These are phyloP conservation scores for Annulohypoxylon nitens DNA, from an alignment of 495 filamentous ascomycete genomes.

Conservation along the genomic window DNA sequence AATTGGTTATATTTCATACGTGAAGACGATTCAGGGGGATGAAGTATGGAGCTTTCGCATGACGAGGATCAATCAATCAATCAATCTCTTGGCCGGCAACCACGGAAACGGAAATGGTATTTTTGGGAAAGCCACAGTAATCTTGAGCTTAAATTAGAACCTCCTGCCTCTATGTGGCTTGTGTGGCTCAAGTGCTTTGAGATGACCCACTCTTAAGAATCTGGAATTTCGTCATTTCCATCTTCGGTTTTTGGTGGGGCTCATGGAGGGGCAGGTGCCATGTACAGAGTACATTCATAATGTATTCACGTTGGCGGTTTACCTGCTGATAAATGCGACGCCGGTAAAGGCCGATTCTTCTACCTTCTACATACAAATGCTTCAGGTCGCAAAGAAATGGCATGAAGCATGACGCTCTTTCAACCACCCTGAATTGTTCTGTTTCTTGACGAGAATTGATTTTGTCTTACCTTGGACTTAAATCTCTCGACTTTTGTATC, in stretches of 20 bases:
- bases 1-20: constrained; percentile 10
- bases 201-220: not conserved
- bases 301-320: constrained; percentile 5
- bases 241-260: constrained; percentile 26
- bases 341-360: constrained; percentile 37
- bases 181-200: not conserved
- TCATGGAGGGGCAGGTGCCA: constrained; percentile 26
- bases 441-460: not conserved
- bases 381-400: constrained; percentile 2
- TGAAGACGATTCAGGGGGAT: constrained; percentile 36
- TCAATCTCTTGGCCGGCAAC: constrained; percentile 35
- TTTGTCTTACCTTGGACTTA: not conserved
- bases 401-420: constrained; percentile 36
- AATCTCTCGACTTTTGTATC: not conserved
- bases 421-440: constrained; percentile 30
- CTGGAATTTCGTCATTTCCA: constrained; percentile 37
- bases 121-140: not conserved
- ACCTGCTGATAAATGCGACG: constrained; percentile 52
- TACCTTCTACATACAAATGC: not conserved
- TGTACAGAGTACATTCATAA: constrained; percentile 20
- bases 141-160: not conserved
- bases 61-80: constrained; percentile 23
- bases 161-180: not conserved
- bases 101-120: constrained; percentile 8
- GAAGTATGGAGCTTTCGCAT: constrained; percentile 23